These are phyloP conservation scores for Phytophthora citrophthora DNA, from an alignment of 352 stramenopile genomes.

Conservation along the genomic window DNA sequence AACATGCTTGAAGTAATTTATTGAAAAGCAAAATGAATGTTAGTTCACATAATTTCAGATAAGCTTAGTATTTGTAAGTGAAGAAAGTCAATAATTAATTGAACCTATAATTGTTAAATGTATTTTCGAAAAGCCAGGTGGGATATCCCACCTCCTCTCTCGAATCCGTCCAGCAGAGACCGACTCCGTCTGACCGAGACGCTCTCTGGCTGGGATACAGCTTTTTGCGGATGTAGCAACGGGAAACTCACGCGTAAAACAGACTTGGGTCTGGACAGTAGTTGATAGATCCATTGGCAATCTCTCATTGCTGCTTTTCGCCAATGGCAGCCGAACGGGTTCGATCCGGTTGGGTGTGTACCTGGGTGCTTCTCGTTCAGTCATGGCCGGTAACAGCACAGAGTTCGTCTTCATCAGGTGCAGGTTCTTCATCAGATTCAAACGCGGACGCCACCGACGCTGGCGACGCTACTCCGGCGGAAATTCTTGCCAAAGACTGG, in stretches of 20 bases:
- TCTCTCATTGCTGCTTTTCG: constrained; percentile 4
- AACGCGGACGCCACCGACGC: background rate
- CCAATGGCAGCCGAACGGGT: constrained; percentile 3
- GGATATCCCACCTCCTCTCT: constrained; percentile 24
- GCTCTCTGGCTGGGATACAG: constrained; percentile 20
- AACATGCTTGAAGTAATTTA: too few species aligned
- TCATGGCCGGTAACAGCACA: constrained; percentile 1
- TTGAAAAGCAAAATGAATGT: too few species aligned
- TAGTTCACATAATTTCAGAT: too few species aligned
- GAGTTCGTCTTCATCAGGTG: constrained; percentile 18
- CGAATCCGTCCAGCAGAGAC: constrained; percentile 25
- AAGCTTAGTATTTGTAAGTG: too few species aligned
- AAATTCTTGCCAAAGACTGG: constrained; percentile 39
- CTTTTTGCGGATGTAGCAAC: constrained; percentile 5
- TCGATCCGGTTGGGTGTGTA: background rate
- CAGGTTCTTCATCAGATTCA: background rate
- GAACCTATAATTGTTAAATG: too few species aligned
- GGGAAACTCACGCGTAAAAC: constrained; percentile 9
- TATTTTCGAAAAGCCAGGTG: constrained; percentile 15
- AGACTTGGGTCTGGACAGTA: constrained; percentile 10
- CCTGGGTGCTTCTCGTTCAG: constrained; percentile 1
- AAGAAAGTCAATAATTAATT: too few species aligned
- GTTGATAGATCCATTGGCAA: constrained; percentile 7
- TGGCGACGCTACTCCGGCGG: constrained; percentile 15
- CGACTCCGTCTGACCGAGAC: constrained; percentile 6